phyloP scores from a whole-genome alignment of 208 protist genomes.

The Acanthamoeba culbertsoni region DNA sequence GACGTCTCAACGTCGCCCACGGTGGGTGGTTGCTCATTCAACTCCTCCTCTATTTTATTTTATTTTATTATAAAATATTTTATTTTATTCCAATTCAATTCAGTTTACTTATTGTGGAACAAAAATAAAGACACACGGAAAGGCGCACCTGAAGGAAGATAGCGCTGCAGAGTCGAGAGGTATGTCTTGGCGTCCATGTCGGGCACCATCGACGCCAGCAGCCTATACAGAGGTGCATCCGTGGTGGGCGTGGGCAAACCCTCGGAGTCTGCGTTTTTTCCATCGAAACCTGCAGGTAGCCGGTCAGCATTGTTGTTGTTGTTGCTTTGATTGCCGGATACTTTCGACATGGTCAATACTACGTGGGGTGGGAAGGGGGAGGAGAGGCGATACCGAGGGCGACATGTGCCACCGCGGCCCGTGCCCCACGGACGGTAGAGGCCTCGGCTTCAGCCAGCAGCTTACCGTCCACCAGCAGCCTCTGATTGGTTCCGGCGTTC shows the following conservation, averaged over 20 bases:
- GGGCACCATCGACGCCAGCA: background rate
- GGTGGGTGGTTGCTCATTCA: background rate
- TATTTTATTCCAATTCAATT: background rate
- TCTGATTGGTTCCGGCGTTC: too few relatives aligned
- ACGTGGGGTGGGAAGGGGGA: background rate
- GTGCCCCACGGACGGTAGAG: background rate
- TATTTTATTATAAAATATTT: background rate
- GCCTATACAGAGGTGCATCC: background rate
- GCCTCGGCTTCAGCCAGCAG: background rate
- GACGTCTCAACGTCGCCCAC: background rate
- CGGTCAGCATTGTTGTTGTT: background rate
- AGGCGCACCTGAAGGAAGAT: background rate
- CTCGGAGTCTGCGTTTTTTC: too few relatives aligned
- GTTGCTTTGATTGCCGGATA: background rate
- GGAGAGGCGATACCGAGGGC: background rate
- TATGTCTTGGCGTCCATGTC: background rate
- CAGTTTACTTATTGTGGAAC: background rate
- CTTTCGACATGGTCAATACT: background rate
- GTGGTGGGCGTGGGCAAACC: background rate
- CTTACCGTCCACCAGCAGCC: background rate
- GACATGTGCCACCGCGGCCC: background rate
- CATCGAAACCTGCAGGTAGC: too few relatives aligned
- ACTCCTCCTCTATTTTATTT: background rate
- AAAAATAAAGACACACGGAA: background rate
- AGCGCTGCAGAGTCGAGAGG: background rate